Evolutionary conservation across 2,329 filamentous ascomycete genomes (phyloP).

Genomic region (Colletotrichum sp.): DNA sequence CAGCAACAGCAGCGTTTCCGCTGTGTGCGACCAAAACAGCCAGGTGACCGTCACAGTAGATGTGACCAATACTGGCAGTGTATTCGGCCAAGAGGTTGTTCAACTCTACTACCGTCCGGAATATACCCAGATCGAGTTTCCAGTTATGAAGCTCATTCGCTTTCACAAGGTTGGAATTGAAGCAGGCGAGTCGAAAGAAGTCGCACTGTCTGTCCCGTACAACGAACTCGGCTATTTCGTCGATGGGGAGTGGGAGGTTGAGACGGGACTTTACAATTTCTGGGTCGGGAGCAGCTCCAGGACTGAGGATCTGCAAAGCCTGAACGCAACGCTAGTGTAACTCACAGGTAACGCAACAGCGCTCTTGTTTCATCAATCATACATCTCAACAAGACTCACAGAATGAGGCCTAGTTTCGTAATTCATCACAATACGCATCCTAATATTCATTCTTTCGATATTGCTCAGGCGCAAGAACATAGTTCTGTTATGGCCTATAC

Average conservation of each 20-base stretch:
- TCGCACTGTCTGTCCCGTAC: constrained; percentile 35
- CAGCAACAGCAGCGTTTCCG: constrained; percentile 32
- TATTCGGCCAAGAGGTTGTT: constrained; percentile 36
- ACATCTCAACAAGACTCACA: not conserved
- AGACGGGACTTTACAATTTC: constrained; percentile 31
- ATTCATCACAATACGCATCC: not conserved
- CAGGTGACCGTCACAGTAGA: constrained; percentile 47
- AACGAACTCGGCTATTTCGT: constrained; percentile 34
- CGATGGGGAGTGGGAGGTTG: constrained; percentile 26
- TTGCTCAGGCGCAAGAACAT: not conserved
- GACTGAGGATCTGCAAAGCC: not conserved
- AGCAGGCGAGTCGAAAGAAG: constrained; percentile 40
- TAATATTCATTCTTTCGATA: not conserved
- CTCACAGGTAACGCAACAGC: not conserved
- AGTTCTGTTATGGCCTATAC: not conserved
- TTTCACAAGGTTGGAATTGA: constrained; percentile 50
- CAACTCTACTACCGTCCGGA: constrained; percentile 46
- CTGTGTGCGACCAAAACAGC: not conserved
- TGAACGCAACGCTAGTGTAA: constrained; percentile 1
- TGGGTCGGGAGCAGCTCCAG: constrained; percentile 34
- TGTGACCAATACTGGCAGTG: constrained; percentile 51
- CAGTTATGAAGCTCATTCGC: constrained; percentile 53
- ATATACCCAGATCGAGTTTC: constrained; percentile 40
- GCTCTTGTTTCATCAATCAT: not conserved
- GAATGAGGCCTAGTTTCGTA: not conserved